Base-by-base conservation (phyloP, 805 yeast genomes). In the Candida endomychidarum region DNA sequence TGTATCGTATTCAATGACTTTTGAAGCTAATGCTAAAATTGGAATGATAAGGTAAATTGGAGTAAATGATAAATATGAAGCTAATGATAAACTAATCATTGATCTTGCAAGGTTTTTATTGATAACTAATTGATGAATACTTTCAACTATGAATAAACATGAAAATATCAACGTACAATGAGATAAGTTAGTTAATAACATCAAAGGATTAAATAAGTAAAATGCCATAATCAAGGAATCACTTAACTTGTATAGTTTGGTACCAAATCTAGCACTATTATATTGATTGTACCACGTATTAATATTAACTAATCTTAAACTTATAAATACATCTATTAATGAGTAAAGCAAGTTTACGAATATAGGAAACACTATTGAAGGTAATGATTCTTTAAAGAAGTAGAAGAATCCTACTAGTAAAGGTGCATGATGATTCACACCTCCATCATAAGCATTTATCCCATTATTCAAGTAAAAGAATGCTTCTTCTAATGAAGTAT, bases 341-440 rank as follows among this genome's bases (percentile, higher is more conserved):
- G 90, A 74, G 58, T 72, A 90, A 2, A 85, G 23, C 8, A 76
- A 43, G 39, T 70, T 64, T 35, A 58, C 54, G 45, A 46, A 53
- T 8, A 57, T 35, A 3, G 45, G 42, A 23, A 48, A 45, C 12
- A 28, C 15, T 5, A 6, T 4, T 8, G 15, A 20, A 1, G 65
- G 62, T 35, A 49, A 47, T 12, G 19, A 31, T 12, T 30, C 30
- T 26, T 65, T 48, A 14, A 78, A 32, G 5, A 64, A 34, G 8
- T 72, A 65, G 54, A 83, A 70, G 1, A 78, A 43, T 2, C 70
- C 63, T 24, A 87, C 72, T 16, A 91, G 53, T 14, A 89, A 56
- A 3, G 96, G 96, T 3, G 95, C 80, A 51, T 88, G 96, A 60
- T 88, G 91, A 24, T 83, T 83, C 12, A 89, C 80, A 17, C 95